Percentiles rank a stretch among this genome's conserved stretches.
Evolutionary conservation across 805 yeast species (phyloP).

Genomic region (Schwanniomyces yamadae): DNA sequence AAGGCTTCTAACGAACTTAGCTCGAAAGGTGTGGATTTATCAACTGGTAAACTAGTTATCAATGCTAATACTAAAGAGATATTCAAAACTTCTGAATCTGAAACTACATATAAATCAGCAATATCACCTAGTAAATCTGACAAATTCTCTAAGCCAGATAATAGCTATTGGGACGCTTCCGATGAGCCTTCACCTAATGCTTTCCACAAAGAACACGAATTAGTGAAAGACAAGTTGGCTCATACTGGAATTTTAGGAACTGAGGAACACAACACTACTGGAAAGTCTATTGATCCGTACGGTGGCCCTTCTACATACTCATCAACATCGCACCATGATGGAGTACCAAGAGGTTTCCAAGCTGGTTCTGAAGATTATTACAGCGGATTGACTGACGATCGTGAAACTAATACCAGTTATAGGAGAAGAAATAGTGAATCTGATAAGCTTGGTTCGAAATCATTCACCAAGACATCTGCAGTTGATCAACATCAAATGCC

Average conservation of each 20-base stretch:
- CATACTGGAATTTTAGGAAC: not conserved
- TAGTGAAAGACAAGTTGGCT: constrained; percentile 4
- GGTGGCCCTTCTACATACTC: constrained; percentile 2
- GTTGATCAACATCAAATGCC: no score
- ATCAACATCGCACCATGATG: not conserved
- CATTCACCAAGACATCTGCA: no score
- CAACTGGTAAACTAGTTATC: constrained; percentile 32
- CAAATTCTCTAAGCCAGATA: not conserved
- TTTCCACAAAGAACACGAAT: constrained; percentile 4
- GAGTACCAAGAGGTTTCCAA: constrained; percentile 2
- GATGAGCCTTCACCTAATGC: not conserved
- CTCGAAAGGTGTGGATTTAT: constrained; percentile 31
- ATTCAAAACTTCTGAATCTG: constrained; percentile 17
- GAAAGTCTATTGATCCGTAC: constrained; percentile 1
- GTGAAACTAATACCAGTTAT: no score
- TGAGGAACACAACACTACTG: not conserved
- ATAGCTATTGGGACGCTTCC: no score
- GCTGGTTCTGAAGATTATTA: no score
- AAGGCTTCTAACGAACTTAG: constrained; percentile 29
- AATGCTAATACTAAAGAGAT: constrained; percentile 34
- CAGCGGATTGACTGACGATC: no score
- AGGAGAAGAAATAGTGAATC: no score
- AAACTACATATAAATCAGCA: not conserved
- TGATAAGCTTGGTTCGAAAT: no score
- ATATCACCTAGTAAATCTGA: not conserved